Evolutionary conservation across 306 rosid genomes (phyloP), one percentile per base, ranked within the genome.

Genomic region (Canavalia ensiformis): DNA sequence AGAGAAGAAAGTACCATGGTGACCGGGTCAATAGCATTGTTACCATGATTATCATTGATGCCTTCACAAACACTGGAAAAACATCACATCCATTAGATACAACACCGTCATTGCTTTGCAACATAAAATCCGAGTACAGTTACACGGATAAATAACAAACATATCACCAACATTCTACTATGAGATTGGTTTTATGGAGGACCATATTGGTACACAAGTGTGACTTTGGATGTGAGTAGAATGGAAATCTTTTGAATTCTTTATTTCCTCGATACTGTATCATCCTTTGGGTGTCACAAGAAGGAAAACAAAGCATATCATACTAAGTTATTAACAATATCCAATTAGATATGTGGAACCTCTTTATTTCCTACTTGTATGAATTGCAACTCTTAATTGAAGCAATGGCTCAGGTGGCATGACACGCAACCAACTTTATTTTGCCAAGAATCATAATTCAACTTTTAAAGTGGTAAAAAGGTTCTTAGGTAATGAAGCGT

Each of bases 21-120:
- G 68, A 46, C 34, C 18, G 34, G 47, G 65, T 11, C 78, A 57
- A 54, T 31, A 34, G 45, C 66, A 67, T 9, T 70, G 7, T 34
- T 70, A 68, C 31, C 59, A 51, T 30, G 63, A 45, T 49, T 31
- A 58, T 72, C 63, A 50, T 84, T 57, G 12, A 65, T 75, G 44
- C 79, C 87, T 4, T 82, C 81, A 68, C 54, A 25, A 46, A 34
- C 50, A 44, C 94, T 89, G 80, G 50, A 56, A 80, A 84, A 86
- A 66, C 50, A 74, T 33, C 68, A 79, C 58, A 76, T 50, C 29
- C 51, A 68, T 77, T 41, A 58, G 72, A 39, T 5, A 76, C 45
- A 70, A 73, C 18, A 47, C 3, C 6, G 41, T 64, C 56, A 46
- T 41, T 18, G 56, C 44, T 39, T 57, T 35, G 31, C 67, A 39